Percentiles rank a stretch among this genome's conserved stretches.
Conservation (phyloP, 371 early-diverging fungal genomes). For the Syncephalastrum sp. region DNA sequence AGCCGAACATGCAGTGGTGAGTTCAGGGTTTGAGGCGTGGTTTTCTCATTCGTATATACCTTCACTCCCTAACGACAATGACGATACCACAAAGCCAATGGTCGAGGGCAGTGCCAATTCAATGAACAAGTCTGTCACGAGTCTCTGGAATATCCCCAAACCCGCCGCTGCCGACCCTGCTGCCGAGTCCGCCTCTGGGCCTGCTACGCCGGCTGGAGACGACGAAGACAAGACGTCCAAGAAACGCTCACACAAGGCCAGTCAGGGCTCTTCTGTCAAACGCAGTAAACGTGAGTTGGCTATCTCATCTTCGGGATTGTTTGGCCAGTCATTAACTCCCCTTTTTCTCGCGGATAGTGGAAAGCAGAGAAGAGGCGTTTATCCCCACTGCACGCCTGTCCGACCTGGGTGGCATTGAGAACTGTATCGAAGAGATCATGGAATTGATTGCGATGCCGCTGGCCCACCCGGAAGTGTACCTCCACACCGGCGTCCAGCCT, state of each 20-base stretch:
- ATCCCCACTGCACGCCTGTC: constrained; percentile 69
- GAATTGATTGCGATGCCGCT: constrained; percentile 97
- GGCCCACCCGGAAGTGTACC: constrained; percentile 94
- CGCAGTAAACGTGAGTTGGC: constrained; percentile 14
- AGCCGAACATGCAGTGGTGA: constrained; percentile 46
- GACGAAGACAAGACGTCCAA: constrained; percentile 1
- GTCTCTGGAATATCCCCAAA: constrained; percentile 61
- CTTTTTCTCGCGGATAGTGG: constrained; percentile 18
- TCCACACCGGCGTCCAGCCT: constrained; percentile 95
- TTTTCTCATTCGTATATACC: constrained; percentile 12
- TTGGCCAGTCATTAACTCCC: too few relatives aligned
- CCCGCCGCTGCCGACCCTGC: constrained; percentile 18
- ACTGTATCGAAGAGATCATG: constrained; percentile 88
- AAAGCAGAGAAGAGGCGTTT: constrained; percentile 41
- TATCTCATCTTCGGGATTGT: too few relatives aligned
- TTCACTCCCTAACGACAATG: constrained; percentile 7
- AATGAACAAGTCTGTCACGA: constrained; percentile 75
- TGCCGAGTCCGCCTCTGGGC: constrained; percentile 13
- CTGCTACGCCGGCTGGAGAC: constrained; percentile 11
- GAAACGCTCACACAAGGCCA: constrained; percentile 5
- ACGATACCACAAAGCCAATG: constrained; percentile 23
- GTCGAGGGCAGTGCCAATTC: constrained; percentile 59
- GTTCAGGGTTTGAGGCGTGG: constrained; percentile 22
- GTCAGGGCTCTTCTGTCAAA: constrained; percentile 15
- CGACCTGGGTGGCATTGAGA: constrained; percentile 91